A percentile compares a stretch with the other conserved stretches of the same genome.
Evolutionary conservation across 2,329 filamentous ascomycete genomes (phyloP).

Genomic region (Chalara sp.): DNA sequence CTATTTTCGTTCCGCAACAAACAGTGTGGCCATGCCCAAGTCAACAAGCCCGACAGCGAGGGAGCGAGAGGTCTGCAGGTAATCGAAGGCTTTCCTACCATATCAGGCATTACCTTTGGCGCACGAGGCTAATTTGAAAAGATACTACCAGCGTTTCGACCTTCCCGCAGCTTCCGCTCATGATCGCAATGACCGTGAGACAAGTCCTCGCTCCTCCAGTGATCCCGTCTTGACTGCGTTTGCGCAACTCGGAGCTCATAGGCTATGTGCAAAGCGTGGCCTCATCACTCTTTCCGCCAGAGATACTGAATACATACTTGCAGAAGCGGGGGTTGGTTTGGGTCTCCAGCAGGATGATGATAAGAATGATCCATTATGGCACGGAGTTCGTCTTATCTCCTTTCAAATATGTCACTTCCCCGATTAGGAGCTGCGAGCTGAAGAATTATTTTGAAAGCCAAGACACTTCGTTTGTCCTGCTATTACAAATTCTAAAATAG

Average conservation of each 20-base stretch:
- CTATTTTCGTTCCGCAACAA: no score
- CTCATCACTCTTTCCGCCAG: slow-evolving; percentile 33
- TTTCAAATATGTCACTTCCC: no score
- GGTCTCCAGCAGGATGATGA: slow-evolving; percentile 22
- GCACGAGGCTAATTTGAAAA: background rate
- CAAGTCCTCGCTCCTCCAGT: slow-evolving; percentile 8
- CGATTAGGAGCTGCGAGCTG: no score
- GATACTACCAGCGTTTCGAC: slow-evolving; percentile 15
- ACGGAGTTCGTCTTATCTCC: slow-evolving; percentile 7
- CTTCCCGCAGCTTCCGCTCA: slow-evolving; percentile 1
- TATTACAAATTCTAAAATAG: no score
- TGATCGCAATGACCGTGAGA: background rate
- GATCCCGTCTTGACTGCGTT: slow-evolving; percentile 38
- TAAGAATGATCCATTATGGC: slow-evolving; percentile 22
- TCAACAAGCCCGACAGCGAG: no score
- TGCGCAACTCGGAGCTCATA: slow-evolving; percentile 42
- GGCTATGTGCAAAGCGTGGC: slow-evolving; percentile 38
- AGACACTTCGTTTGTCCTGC: no score
- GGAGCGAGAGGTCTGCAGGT: no score
- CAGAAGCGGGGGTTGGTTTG: slow-evolving; percentile 19
- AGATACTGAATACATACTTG: slow-evolving; percentile 19
- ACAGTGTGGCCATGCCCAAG: no score
- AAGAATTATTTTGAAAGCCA: no score
- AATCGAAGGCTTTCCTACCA: no score
- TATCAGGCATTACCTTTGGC: no score